These are phyloP conservation scores for Evansstolkia leycettana DNA, from an alignment of 495 filamentous ascomycete species.

Conservation along the genomic window DNA sequence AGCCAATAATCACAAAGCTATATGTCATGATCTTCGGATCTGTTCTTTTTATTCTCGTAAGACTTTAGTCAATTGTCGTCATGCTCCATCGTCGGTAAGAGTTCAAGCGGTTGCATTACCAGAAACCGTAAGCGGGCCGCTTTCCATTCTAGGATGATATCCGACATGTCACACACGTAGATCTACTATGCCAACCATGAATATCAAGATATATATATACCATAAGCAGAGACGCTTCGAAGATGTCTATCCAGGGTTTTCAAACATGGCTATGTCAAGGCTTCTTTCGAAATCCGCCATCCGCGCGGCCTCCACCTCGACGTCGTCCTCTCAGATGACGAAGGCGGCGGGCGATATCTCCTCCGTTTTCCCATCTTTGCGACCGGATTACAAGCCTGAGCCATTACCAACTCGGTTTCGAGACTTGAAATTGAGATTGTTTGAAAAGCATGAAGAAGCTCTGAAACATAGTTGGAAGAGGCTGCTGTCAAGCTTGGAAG, in stretches of 20 bases:
- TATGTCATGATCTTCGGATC: too few relatives aligned
- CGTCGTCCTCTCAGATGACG: constrained; percentile 18
- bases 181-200: constrained; percentile 6
- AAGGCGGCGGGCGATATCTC: constrained; percentile 65
- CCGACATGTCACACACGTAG: background rate
- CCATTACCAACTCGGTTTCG: constrained; percentile 64
- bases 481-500: constrained; percentile 47
- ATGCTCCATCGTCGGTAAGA: background rate
- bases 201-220: background rate
- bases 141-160: constrained; percentile 4
- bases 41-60: too few relatives aligned
- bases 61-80: too few relatives aligned
- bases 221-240: too few relatives aligned
- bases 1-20: too few relatives aligned
- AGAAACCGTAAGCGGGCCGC: constrained; percentile 6
- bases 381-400: constrained; percentile 46
- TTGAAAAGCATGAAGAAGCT: constrained; percentile 47
- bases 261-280: constrained; percentile 20
- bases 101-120: constrained; percentile 5
- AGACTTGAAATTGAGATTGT: constrained; percentile 56
- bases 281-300: constrained; percentile 19
- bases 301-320: constrained; percentile 24
- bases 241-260: background rate
- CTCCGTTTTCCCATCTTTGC: constrained; percentile 67
- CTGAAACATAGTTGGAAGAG: constrained; percentile 57